Conservation (phyloP, 768 basidiomycete species). For the Epithele typhae region DNA sequence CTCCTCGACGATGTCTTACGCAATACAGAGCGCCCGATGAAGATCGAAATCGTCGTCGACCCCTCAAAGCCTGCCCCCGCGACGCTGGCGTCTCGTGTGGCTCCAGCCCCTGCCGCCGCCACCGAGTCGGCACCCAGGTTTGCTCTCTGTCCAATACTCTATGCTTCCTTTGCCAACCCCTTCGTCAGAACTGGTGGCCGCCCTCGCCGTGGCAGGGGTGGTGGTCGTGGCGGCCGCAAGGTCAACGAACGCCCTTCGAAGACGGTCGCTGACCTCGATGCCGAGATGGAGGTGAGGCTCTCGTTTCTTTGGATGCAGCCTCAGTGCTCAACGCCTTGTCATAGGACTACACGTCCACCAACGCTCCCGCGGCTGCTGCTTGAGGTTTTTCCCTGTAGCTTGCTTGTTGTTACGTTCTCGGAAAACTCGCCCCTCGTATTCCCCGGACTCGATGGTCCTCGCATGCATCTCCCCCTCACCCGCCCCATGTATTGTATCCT, state of each 20-base stretch:
- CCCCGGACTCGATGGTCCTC: background rate
- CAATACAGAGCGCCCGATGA: conserved; percentile 88
- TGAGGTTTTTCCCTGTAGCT: background rate
- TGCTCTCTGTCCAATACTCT: conserved; percentile 23
- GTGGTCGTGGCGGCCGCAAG: conserved; percentile 16
- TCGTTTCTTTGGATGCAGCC: background rate
- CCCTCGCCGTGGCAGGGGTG: conserved; percentile 33
- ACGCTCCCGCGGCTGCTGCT: conserved; percentile 11
- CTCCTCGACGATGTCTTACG: conserved; percentile 20
- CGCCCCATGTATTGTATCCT: conserved; percentile 13
- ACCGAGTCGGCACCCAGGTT: conserved; percentile 19
- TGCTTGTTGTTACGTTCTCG: background rate
- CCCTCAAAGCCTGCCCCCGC: conserved; percentile 63
- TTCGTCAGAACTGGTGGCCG: conserved; percentile 25
- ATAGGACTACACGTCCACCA: conserved; percentile 19
- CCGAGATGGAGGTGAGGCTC: conserved; percentile 89
- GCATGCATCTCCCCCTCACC: background rate
- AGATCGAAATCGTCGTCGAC: conserved; percentile 96
- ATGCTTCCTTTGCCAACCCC: conserved; percentile 29
- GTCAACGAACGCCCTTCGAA: conserved; percentile 62
- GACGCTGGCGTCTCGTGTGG: conserved; percentile 80
- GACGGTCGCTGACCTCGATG: conserved; percentile 87
- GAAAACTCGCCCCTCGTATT: background rate
- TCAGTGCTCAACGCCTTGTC: background rate
- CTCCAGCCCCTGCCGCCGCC: conserved; percentile 51